These are phyloP conservation scores for Pulveroboletus sp. DNA, from an alignment of 768 basidiomycete species.

Conservation along the genomic window DNA sequence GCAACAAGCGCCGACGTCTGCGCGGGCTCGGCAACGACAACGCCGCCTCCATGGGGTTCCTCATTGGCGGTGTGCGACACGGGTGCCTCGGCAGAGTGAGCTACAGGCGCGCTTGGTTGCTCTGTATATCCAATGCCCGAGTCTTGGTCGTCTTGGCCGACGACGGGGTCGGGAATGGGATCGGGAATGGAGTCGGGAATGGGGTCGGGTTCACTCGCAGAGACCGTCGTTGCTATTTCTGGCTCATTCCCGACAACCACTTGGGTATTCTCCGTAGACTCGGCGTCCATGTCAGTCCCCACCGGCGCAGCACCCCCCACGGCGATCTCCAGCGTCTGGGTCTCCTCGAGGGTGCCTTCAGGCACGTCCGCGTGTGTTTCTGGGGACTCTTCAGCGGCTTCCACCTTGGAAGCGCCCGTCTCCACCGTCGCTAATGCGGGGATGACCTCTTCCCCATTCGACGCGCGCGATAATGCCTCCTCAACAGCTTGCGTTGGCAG, in stretches of 20 bases:
- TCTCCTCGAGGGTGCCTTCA: not conserved
- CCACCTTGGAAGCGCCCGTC: not conserved
- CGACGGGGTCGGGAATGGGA: not conserved
- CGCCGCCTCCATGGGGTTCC: too few species aligned
- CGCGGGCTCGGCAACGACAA: too few species aligned
- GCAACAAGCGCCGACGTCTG: too few species aligned
- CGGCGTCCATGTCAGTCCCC: not conserved
- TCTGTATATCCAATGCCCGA: not conserved
- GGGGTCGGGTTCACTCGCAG: not conserved
- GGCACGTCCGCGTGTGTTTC: not conserved
- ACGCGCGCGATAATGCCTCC: not conserved
- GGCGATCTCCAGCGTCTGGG: not conserved
- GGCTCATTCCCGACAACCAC: not conserved
- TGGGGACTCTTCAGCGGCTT: not conserved
- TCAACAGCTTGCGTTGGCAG: conserved; percentile 2
- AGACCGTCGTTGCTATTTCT: not conserved
- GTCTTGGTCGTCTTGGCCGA: too few species aligned
- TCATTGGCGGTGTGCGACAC: too few species aligned
- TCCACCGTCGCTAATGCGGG: not conserved
- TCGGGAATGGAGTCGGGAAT: not conserved
- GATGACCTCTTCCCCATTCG: conserved; percentile 2
- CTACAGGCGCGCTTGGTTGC: not conserved
- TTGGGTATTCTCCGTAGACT: not conserved
- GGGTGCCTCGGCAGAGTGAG: not conserved
- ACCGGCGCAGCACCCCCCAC: not conserved